Conservation (phyloP, 2,329 filamentous ascomycete species). For the Trichoderma cornu-damae region DNA sequence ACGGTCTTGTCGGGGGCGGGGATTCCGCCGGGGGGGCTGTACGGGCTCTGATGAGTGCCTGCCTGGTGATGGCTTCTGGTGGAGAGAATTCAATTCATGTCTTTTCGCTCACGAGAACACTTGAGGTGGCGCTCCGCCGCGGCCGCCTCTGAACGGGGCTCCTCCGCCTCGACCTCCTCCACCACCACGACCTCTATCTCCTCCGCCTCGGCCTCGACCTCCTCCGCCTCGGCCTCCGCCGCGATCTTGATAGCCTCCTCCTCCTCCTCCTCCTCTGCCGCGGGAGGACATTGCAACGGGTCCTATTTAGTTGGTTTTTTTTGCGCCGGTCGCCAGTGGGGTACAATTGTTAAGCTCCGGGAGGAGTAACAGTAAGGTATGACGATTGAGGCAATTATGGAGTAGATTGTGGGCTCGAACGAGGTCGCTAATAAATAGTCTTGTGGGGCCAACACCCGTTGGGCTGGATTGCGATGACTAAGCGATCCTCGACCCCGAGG, state of each 20-base stretch:
- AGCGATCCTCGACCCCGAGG: no score
- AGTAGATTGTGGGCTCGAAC: no score
- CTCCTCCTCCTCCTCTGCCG: not conserved
- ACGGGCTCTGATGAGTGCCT: not conserved
- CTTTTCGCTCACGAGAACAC: constrained; percentile 12
- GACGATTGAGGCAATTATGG: no score
- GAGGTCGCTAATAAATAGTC: no score
- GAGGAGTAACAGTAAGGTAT: no score
- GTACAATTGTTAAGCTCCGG: no score
- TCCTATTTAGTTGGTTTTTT: no score
- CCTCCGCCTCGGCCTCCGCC: constrained; percentile 26
- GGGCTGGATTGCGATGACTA: no score
- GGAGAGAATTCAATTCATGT: not conserved
- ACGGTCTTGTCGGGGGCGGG: constrained; percentile 8
- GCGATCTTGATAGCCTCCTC: constrained; percentile 16
- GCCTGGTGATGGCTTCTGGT: not conserved
- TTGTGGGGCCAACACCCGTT: no score
- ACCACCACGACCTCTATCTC: constrained; percentile 2
- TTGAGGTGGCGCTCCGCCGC: constrained; percentile 10
- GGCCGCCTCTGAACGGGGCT: not conserved
- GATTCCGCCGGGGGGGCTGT: constrained; percentile 8
- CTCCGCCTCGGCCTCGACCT: constrained; percentile 16
- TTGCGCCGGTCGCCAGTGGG: no score
- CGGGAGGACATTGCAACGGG: not conserved
- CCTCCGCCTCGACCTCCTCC: constrained; percentile 19